A percentile compares a stretch with the other conserved stretches of the same genome.
Evolutionary conservation across 345 rosid genomes (phyloP).

Genomic region (Noccaea bulbosa): DNA sequence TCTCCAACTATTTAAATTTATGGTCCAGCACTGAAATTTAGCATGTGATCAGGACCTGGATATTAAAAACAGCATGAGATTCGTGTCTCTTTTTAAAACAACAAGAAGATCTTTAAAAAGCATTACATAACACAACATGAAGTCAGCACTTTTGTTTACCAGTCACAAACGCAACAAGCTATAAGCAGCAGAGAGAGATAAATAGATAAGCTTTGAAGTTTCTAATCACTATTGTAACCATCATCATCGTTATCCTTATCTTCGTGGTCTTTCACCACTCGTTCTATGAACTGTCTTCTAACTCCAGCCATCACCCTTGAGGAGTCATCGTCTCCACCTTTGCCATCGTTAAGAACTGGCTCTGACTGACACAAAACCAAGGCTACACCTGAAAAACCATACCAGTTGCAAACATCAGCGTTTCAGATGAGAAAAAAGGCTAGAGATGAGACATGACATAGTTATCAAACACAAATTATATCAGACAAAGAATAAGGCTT

Average conservation of each 20-base stretch:
- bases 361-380: conserved; percentile 91
- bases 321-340: conserved; percentile 69
- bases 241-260: conserved; percentile 59
- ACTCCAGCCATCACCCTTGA: conserved; percentile 85
- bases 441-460: background rate
- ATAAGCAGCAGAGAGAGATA: conserved; percentile 21
- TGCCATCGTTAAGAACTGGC: conserved; percentile 90
- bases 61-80: conserved; percentile 14
- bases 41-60: background rate
- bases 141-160: conserved; percentile 15
- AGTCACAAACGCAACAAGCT: conserved; percentile 28
- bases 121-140: conserved; percentile 25
- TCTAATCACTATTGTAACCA: conserved; percentile 84
- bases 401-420: background rate
- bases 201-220: background rate
- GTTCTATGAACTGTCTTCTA: conserved; percentile 76
- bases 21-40: background rate
- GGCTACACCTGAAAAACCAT: conserved; percentile 70
- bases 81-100: conserved; percentile 4
- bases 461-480: conserved; percentile 20
- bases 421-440: conserved; percentile 5
- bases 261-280: conserved; percentile 84
- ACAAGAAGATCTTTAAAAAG: conserved; percentile 12
- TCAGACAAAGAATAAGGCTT: background rate
- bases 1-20: background rate